Percentiles rank a stretch among this genome's conserved stretches.
Conservation (phyloP, 2,329 filamentous ascomycete genomes). For the Fusarium mexicanum region DNA sequence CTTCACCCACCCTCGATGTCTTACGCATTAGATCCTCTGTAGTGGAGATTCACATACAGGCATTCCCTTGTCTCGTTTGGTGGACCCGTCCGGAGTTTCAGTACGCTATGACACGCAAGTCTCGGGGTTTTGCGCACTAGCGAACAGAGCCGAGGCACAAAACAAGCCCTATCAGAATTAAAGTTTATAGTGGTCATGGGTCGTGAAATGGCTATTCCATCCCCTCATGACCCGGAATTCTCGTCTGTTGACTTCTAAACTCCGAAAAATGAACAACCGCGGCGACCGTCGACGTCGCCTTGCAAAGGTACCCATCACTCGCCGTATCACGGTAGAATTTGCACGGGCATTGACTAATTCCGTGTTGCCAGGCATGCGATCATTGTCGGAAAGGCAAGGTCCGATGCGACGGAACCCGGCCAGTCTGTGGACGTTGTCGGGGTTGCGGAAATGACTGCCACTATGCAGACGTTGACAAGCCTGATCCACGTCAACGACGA, state of each 20-base stretch:
- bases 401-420: neutral
- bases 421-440: neutral
- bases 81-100: neutral
- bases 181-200: neutral
- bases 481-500: neutral
- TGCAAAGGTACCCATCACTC: neutral
- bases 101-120: neutral
- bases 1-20: too few relatives aligned
- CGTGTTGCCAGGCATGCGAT: neutral
- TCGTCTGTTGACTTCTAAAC: neutral
- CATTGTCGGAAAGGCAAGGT: neutral
- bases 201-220: neutral
- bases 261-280: neutral
- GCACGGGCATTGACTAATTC: neutral
- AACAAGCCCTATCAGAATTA: neutral
- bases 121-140: neutral
- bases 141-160: neutral
- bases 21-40: too few relatives aligned
- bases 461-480: neutral
- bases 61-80: neutral
- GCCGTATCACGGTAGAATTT: rapidly evolving
- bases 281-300: neutral
- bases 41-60: neutral
- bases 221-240: neutral
- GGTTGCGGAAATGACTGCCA: neutral